Evolutionary conservation across 768 basidiomycete species (phyloP).

Genomic region (Suillus brevipes): DNA sequence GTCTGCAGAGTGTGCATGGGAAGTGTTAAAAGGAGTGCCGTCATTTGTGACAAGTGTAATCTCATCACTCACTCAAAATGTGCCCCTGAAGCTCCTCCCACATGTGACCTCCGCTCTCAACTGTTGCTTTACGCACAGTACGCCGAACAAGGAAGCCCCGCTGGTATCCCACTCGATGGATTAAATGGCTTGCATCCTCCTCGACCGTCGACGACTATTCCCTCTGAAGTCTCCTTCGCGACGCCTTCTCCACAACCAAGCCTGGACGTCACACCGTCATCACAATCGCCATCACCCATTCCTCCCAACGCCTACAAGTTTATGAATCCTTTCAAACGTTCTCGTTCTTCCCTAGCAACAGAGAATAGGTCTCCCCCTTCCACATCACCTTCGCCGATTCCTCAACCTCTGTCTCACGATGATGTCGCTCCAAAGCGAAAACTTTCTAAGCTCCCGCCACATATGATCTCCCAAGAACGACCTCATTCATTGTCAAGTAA

Average conservation of each 20-base stretch:
- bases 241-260: constrained; percentile 50
- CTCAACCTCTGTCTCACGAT: constrained; percentile 25
- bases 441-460: constrained; percentile 38
- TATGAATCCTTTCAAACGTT: constrained; percentile 62
- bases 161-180: constrained; percentile 56
- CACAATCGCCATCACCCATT: constrained; percentile 31
- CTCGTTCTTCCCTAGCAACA: constrained; percentile 56
- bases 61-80: constrained; percentile 86
- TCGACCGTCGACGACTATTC: constrained; percentile 39
- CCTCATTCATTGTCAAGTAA: constrained; percentile 62
- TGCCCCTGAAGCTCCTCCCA: constrained; percentile 68
- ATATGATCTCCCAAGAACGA: constrained; percentile 41
- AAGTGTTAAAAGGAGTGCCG: constrained; percentile 81
- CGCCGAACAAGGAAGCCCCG: constrained; percentile 63
- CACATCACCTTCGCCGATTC: constrained; percentile 29
- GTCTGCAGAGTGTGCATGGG: constrained; percentile 80
- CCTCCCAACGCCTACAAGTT: constrained; percentile 66
- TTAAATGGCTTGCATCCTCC: constrained; percentile 18
- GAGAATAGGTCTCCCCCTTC: constrained; percentile 38
- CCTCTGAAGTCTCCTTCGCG: constrained; percentile 58
- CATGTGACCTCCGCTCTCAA: constrained; percentile 80
- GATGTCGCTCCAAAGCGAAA: constrained; percentile 27
- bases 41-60: constrained; percentile 87
- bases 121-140: constrained; percentile 78
- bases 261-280: constrained; percentile 42